phyloP scores from a whole-genome alignment of 352 stramenopile species.

The Phytophthora pisi region DNA sequence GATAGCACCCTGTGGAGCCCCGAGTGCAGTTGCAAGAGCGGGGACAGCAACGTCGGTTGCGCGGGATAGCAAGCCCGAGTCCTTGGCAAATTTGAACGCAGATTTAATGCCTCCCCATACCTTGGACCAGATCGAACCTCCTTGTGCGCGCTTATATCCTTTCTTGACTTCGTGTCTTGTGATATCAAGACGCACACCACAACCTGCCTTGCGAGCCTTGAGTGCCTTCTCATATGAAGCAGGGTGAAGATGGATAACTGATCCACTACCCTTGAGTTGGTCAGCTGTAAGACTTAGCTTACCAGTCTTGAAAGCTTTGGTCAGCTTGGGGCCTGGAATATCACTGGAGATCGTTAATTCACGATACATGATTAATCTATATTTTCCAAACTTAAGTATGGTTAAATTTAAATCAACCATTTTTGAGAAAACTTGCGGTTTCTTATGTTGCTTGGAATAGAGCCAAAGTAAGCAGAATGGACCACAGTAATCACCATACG shows the following conservation, averaged over 20 bases:
- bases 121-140: too few species aligned
- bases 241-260: background rate
- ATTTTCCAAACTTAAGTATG: too few species aligned
- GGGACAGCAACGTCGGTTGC: background rate
- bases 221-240: background rate
- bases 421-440: too few species aligned
- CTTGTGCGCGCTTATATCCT: background rate
- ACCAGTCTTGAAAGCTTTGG: background rate
- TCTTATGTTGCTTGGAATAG: too few species aligned
- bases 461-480: too few species aligned
- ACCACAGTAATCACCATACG: too few species aligned
- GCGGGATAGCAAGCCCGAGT: background rate
- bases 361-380: too few species aligned
- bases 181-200: background rate
- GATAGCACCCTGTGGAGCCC: too few species aligned
- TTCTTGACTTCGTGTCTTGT: background rate
- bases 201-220: background rate
- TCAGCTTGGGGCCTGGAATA: background rate
- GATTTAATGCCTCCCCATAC: conserved; percentile 29
- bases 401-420: too few species aligned
- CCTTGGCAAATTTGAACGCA: conserved; percentile 23
- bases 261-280: background rate
- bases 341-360: too few species aligned
- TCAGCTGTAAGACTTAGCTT: background rate
- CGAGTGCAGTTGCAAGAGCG: too few species aligned